These are phyloP conservation scores for Alnus glutinosa DNA, from an alignment of 306 rosid genomes.

Conservation along the genomic window DNA sequence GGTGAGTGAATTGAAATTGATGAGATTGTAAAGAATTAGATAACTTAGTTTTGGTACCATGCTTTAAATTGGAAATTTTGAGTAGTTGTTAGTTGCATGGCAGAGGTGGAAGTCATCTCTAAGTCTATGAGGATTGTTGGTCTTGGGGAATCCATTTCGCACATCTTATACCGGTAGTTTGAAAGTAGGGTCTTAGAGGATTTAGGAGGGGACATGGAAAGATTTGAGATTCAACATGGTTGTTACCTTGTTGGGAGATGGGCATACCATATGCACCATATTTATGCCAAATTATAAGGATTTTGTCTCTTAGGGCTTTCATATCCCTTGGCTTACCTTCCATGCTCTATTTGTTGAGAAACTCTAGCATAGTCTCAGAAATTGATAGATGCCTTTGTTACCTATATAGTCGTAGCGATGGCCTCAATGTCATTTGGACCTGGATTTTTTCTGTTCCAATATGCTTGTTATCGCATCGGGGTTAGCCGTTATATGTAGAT, in stretches of 20 bases:
- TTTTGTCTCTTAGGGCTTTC: not conserved
- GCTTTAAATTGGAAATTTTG: not conserved
- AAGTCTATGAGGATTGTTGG: not conserved
- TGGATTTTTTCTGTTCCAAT: not conserved
- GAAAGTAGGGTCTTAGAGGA: not conserved
- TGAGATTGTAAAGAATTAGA: not conserved
- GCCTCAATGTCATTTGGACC: not conserved
- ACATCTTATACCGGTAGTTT: not conserved
- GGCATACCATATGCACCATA: not conserved
- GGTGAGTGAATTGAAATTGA: not conserved
- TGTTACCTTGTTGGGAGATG: not conserved
- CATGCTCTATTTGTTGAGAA: not conserved
- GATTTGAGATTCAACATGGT: not conserved
- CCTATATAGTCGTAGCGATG: not conserved
- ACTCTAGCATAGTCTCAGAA: not conserved
- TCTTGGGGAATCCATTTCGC: not conserved
- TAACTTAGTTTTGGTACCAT: not conserved
- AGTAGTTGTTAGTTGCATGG: not conserved
- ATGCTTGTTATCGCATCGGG: not conserved
- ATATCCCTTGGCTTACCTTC: not conserved
- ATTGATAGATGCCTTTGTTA: not conserved
- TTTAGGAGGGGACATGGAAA: not conserved
- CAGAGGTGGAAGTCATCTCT: not conserved
- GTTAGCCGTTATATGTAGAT: too few relatives aligned
- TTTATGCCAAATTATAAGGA: not conserved